A percentile compares a stretch with the other conserved stretches of the same genome.
phyloP scores from a whole-genome alignment of 148 eudicot species.

The Cornus florida region DNA sequence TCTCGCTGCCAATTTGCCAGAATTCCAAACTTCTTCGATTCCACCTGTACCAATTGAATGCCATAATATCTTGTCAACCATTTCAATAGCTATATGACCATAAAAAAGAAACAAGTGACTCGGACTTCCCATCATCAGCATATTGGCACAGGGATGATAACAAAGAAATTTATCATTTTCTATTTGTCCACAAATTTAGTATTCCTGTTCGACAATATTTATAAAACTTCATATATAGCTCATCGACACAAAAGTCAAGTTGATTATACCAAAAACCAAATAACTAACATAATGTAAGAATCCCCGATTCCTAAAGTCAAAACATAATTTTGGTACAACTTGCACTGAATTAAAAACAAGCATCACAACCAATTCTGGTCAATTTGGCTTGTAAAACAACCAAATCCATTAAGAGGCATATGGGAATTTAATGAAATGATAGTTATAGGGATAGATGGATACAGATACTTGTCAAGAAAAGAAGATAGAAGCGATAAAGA shows the following conservation, averaged over 20 bases:
- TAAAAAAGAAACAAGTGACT: neutral
- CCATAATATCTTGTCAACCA: neutral
- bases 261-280: neutral
- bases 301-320: neutral
- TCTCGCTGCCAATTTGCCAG: slow-evolving; percentile 39
- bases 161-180: no score
- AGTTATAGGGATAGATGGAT: no score
- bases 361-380: no score
- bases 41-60: slow-evolving; percentile 24
- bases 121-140: neutral
- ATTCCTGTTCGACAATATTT: neutral
- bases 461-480: no score
- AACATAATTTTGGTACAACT: neutral
- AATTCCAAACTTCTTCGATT: slow-evolving; percentile 30
- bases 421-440: no score
- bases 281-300: neutral
- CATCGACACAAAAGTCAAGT: neutral
- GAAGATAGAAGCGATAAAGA: no score
- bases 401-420: no score
- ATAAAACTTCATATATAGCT: neutral
- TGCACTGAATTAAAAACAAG: neutral
- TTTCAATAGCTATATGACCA: neutral
- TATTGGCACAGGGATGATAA: neutral
- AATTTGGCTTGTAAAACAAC: no score
- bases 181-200: neutral